Conservation (phyloP, 495 filamentous ascomycete species). For the Delitschia confertaspora region DNA sequence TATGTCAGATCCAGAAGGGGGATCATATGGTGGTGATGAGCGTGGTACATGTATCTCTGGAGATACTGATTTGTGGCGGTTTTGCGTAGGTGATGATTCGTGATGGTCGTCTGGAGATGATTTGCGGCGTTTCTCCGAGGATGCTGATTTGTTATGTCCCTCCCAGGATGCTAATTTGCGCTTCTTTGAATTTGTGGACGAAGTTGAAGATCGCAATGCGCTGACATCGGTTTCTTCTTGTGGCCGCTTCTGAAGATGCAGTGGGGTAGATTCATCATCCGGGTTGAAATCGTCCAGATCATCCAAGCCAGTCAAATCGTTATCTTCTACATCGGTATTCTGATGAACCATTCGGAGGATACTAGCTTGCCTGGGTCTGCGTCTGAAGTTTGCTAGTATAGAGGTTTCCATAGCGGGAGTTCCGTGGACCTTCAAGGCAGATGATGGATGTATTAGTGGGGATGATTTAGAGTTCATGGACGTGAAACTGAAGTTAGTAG, state of each 20-base stretch:
- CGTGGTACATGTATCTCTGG: slow-evolving; percentile 29
- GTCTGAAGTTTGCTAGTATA: slow-evolving; percentile 51
- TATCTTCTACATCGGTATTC: slow-evolving; percentile 37
- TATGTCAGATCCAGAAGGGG: slow-evolving; percentile 10
- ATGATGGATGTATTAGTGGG: slow-evolving; percentile 13
- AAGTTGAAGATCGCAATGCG: slow-evolving; percentile 4
- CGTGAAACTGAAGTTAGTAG: background rate
- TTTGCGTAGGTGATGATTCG: background rate
- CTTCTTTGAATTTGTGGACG: too few species aligned
- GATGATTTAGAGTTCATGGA: background rate
- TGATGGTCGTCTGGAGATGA: too few species aligned
- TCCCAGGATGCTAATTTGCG: too few species aligned
- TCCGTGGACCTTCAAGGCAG: slow-evolving; percentile 27
- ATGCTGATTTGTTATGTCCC: too few species aligned
- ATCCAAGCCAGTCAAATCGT: slow-evolving; percentile 34
- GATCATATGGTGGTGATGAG: slow-evolving; percentile 28
- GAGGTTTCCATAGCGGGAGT: slow-evolving; percentile 51
- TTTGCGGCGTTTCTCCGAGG: too few species aligned
- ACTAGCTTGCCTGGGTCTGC: slow-evolving; percentile 57
- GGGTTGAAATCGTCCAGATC: slow-evolving; percentile 44
- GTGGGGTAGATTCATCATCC: slow-evolving; percentile 58
- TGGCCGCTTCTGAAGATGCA: slow-evolving; percentile 38
- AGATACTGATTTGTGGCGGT: slow-evolving; percentile 26
- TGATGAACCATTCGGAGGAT: slow-evolving; percentile 55
- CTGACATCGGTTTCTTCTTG: slow-evolving; percentile 10